These are phyloP conservation scores for Penicillium sp. DNA, from an alignment of 2,329 filamentous ascomycete genomes.

Conservation along the genomic window DNA sequence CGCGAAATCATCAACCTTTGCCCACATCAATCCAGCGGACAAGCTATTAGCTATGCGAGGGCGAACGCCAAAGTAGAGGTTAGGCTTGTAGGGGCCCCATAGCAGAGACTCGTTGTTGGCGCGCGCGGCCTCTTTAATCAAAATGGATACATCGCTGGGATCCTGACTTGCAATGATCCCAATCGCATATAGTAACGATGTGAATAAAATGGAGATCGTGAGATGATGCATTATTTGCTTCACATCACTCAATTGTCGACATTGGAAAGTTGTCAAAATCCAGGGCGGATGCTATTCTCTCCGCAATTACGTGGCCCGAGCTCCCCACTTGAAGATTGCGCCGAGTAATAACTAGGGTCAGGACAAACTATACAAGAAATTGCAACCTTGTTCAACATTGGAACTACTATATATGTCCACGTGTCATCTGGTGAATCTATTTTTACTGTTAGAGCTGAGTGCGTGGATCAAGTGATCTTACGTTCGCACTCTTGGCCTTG, in stretches of 20 bases:
- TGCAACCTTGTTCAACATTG: not conserved
- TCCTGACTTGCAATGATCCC: conserved; percentile 27
- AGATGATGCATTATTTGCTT: conserved; percentile 33
- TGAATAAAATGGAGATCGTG: conserved; percentile 24
- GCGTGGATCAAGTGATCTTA: conserved; percentile 62
- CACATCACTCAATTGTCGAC: conserved; percentile 18
- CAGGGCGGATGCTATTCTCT: conserved; percentile 22
- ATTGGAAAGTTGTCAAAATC: conserved; percentile 22
- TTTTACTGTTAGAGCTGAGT: conserved; percentile 43
- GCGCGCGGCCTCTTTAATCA: conserved; percentile 40
- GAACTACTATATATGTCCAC: conserved; percentile 2
- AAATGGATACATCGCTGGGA: conserved; percentile 31
- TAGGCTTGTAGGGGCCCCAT: conserved; percentile 93
- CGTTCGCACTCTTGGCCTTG: conserved; percentile 60
- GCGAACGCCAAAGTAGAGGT: conserved; percentile 87
- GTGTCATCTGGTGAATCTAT: not conserved
- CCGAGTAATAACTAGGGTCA: not conserved
- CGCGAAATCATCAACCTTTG: conserved; percentile 70
- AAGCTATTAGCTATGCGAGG: conserved; percentile 77
- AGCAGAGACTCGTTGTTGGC: conserved; percentile 75
- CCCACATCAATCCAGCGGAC: conserved; percentile 81
- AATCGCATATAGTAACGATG: conserved; percentile 26
- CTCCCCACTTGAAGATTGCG: conserved; percentile 13
- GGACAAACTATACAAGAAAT: no score
- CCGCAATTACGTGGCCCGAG: conserved; percentile 34